Conservation (phyloP, 2,329 filamentous ascomycete genomes). For the Xylariales sp. region DNA sequence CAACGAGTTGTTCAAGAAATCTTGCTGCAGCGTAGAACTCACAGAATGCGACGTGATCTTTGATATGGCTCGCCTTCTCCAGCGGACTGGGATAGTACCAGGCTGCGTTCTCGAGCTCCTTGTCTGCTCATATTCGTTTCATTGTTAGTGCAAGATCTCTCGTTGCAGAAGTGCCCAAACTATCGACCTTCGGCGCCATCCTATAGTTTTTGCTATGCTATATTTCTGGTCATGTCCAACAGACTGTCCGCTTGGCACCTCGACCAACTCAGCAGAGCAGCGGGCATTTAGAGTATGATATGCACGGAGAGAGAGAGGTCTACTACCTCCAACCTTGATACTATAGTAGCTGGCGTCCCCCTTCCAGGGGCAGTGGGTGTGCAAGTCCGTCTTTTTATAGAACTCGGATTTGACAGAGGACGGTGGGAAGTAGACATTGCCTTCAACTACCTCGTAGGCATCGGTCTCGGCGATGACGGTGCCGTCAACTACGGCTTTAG, state of each 20-base stretch:
- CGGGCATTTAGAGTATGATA: too few relatives aligned
- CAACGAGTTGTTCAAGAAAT: not conserved
- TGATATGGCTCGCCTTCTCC: slow-evolving; percentile 45
- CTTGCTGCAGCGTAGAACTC: too few relatives aligned
- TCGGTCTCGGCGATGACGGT: slow-evolving; percentile 44
- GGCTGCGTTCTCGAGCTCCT: slow-evolving; percentile 46
- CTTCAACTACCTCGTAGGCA: slow-evolving; percentile 53
- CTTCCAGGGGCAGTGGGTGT: slow-evolving; percentile 53
- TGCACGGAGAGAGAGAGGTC: not conserved
- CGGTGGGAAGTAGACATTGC: slow-evolving; percentile 53
- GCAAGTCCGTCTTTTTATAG: slow-evolving; percentile 39
- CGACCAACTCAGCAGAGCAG: too few relatives aligned
- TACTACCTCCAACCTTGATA: slow-evolving; percentile 40
- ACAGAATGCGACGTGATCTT: slow-evolving; percentile 56
- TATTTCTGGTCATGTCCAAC: too few relatives aligned
- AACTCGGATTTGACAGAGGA: slow-evolving; percentile 37
- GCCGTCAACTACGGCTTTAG: slow-evolving; percentile 42
- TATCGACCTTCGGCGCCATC: too few relatives aligned
- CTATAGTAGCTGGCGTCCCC: slow-evolving; percentile 54
- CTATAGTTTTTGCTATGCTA: too few relatives aligned
- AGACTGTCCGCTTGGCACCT: too few relatives aligned
- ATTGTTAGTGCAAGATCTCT: too few relatives aligned
- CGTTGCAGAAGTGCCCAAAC: too few relatives aligned
- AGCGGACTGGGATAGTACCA: slow-evolving; percentile 54
- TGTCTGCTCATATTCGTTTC: too few relatives aligned